Conservation (phyloP, 257 asterid species). For the Solanum ossicruentum region DNA sequence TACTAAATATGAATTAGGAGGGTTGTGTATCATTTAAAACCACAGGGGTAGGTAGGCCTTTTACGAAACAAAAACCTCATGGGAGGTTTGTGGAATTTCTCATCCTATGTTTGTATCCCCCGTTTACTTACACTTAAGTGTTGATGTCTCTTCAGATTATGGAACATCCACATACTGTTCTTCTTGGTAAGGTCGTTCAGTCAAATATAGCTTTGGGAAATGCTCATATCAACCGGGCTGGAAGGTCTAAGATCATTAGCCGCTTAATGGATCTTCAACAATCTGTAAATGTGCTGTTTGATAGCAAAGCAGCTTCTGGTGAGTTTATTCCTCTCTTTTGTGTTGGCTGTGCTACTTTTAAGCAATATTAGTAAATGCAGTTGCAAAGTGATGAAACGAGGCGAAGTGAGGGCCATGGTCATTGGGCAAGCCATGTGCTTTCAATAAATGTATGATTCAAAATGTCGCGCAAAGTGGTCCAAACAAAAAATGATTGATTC, state of each 20-base stretch:
- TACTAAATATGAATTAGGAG: not conserved
- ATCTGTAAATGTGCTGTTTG: conserved; percentile 61
- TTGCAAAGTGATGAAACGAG: not conserved
- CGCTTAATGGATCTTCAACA: conserved; percentile 94
- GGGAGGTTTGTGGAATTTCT: not conserved
- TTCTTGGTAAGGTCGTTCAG: conserved; percentile 69
- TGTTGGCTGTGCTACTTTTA: conserved; percentile 4
- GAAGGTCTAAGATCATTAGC: conserved; percentile 40
- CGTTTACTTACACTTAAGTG: not conserved
- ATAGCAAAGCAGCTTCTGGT: conserved; percentile 73
- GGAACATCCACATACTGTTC: conserved; percentile 86
- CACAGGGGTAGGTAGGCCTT: not conserved
- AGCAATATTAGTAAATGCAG: not conserved
- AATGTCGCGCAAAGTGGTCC: not conserved
- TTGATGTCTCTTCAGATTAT: conserved; percentile 40
- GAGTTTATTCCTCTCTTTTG: conserved; percentile 18
- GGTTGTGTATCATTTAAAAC: not conserved
- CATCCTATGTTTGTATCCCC: not conserved
- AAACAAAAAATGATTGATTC: not conserved
- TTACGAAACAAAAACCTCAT: not conserved
- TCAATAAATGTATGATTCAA: not conserved
- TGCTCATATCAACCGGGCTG: conserved; percentile 42
- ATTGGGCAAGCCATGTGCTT: not conserved
- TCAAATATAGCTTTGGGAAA: conserved; percentile 68
- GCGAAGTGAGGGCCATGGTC: not conserved